Conservation (phyloP, 257 asterid genomes). For the Penstemon barbatus region DNA sequence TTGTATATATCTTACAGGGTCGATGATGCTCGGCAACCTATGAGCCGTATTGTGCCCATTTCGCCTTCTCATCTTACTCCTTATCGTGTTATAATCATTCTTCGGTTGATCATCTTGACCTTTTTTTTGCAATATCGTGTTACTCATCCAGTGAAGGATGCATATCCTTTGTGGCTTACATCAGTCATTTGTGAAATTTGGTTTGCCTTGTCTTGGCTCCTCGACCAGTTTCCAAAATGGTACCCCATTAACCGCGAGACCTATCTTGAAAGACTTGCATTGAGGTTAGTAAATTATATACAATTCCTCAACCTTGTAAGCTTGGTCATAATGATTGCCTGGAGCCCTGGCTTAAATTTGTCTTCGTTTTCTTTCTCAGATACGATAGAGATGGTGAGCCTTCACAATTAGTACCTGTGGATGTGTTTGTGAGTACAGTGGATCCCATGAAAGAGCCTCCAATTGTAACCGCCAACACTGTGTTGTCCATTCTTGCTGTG, state of each 20-base stretch:
- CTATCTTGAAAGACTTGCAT: constrained; percentile 61
- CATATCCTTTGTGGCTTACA: constrained; percentile 75
- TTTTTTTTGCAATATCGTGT: constrained; percentile 71
- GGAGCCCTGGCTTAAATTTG: neutral
- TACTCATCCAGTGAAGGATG: constrained; percentile 71
- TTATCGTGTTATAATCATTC: constrained; percentile 61
- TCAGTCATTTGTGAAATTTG: constrained; percentile 76
- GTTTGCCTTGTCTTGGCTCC: constrained; percentile 75
- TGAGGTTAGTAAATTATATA: constrained; percentile 42
- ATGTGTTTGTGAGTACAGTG: constrained; percentile 76
- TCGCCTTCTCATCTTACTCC: constrained; percentile 63
- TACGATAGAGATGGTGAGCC: constrained; percentile 74
- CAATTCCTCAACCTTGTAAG: constrained; percentile 10
- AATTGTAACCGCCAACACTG: constrained; percentile 68
- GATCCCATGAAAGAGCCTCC: constrained; percentile 83
- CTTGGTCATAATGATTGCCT: neutral
- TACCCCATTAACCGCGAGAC: constrained; percentile 68
- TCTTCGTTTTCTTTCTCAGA: constrained; percentile 31
- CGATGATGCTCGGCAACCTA: constrained; percentile 68
- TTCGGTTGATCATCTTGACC: constrained; percentile 64
- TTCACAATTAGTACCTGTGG: constrained; percentile 65
- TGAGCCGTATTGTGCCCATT: constrained; percentile 61
- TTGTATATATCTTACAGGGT: constrained; percentile 44
- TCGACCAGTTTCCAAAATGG: constrained; percentile 77
- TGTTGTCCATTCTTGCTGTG: constrained; percentile 65